Evolutionary conservation across 768 basidiomycete genomes (phyloP).

Genomic region (Zangia roseola): DNA sequence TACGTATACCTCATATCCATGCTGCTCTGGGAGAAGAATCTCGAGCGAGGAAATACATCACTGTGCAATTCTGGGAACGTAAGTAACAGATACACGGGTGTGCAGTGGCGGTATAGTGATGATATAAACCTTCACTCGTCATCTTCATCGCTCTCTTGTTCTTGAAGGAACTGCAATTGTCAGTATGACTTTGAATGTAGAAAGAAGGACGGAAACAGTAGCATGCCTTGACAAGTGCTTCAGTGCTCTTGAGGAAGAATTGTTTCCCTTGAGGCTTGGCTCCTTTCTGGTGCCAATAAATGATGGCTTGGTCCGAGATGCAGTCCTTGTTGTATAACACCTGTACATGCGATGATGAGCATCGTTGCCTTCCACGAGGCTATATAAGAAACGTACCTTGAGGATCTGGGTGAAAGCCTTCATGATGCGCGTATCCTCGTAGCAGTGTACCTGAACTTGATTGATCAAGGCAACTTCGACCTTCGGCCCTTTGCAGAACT

Average conservation of each 20-base stretch:
- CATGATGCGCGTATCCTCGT: constrained; percentile 94
- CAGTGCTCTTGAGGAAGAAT: constrained; percentile 89
- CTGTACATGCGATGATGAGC: constrained; percentile 39
- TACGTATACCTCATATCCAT: constrained; percentile 1
- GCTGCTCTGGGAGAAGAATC: background rate
- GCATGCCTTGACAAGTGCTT: constrained; percentile 82
- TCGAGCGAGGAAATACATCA: constrained; percentile 8
- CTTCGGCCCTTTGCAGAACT: constrained; percentile 86
- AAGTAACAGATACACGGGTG: constrained; percentile 18
- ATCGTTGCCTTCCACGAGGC: background rate
- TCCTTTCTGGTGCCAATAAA: constrained; percentile 98
- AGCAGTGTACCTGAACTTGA: constrained; percentile 92
- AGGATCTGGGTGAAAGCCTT: constrained; percentile 94
- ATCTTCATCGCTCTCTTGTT: constrained; percentile 76
- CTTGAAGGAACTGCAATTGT: constrained; percentile 78
- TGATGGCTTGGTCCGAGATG: constrained; percentile 92
- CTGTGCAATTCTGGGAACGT: constrained; percentile 12
- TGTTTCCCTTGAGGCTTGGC: constrained; percentile 94
- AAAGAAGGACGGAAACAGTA: background rate
- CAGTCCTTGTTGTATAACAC: constrained; percentile 96
- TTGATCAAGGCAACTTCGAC: constrained; percentile 95
- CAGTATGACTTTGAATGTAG: constrained; percentile 34
- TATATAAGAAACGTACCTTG: constrained; percentile 51
- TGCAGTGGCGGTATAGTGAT: constrained; percentile 1
- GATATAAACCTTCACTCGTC: constrained; percentile 18